A percentile compares a stretch with the other conserved stretches of the same genome.
Evolutionary conservation across 2,329 filamentous ascomycete species (phyloP).

Genomic region (Cladophialophora psammophila): DNA sequence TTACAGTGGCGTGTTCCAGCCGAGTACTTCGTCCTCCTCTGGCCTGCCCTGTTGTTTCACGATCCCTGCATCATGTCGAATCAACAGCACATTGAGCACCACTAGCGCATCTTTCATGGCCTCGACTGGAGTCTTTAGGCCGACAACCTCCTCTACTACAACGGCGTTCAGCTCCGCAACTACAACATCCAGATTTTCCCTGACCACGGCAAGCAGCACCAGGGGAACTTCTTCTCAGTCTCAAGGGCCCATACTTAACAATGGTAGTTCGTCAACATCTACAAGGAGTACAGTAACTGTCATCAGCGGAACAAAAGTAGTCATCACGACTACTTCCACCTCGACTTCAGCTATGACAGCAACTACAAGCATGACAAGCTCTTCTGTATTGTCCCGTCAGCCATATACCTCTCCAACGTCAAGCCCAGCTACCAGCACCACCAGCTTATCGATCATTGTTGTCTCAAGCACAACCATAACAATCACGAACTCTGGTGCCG

Average conservation of each 20-base stretch:
- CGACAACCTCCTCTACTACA: slow-evolving; percentile 22
- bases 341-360: slow-evolving; percentile 15
- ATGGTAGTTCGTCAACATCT: slow-evolving; percentile 15
- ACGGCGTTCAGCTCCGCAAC: slow-evolving; percentile 14
- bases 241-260: slow-evolving; percentile 16
- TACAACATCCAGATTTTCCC: slow-evolving; percentile 18
- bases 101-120: slow-evolving; percentile 30
- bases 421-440: slow-evolving; percentile 4
- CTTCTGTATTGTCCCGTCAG: slow-evolving; percentile 9
- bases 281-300: slow-evolving; percentile 16
- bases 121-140: slow-evolving; percentile 34
- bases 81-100: slow-evolving; percentile 22
- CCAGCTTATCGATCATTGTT: slow-evolving; percentile 31
- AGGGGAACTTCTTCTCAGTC: slow-evolving; percentile 5
- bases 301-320: slow-evolving; percentile 24
- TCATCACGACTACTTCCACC: slow-evolving; percentile 11
- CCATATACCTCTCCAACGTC: slow-evolving; percentile 18
- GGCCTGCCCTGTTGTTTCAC: slow-evolving; percentile 37
- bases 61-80: slow-evolving; percentile 32
- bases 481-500: slow-evolving; percentile 11
- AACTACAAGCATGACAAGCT: slow-evolving; percentile 12
- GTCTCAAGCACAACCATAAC: slow-evolving; percentile 37
- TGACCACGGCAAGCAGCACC: slow-evolving; percentile 23
- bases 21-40: slow-evolving; percentile 21
- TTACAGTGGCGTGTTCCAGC: slow-evolving; percentile 32